Evolutionary conservation across 192 early-diverging fungal species (phyloP), one percentile per base, ranked within the genome.

Genomic region (Podila epicladia): DNA sequence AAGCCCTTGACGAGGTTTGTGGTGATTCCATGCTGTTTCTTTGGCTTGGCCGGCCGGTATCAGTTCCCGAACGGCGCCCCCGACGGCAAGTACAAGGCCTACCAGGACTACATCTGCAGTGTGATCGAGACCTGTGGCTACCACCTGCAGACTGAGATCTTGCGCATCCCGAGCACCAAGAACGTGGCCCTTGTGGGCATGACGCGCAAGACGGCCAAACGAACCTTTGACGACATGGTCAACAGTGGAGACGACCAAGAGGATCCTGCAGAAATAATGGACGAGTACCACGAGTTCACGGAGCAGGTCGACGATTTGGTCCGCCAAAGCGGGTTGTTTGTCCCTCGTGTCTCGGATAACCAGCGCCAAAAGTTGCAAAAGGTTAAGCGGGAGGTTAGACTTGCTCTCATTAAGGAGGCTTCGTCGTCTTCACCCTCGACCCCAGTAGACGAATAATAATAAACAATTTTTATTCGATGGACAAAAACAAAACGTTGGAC

Each of bases 21-120:
- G 45, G 86, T 93, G 12, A 95, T 96, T 63, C 95, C 95, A 2
- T 96, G 95, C 72, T 96, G 95, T 58, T 90, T 90, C n/a, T 92
- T 89, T 82, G 87, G 85, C n/a, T 78, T 95, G 31, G 87, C 87
- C 20, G 95, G 95, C 13, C 75, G 83, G 7, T 73, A 84, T 32
- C 85, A 88, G 53, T 90, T 91, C 64, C 49, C 84, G 0, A 84
- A 86, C 22, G 67, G 82, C 0, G 82, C 86, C 2, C 85, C 85
- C 19, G 82, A 86, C 24, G 91, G 92, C 61, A 91, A 91, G 68
- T 94, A 94, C 75, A 87, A 89, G 60, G 85, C 87, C 28, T 95
- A 94, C 66, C 84, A 89, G 29, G 74, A 89, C 20, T 91, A 92
- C 63, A 88, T 94, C 28, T 69, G 84, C 17, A 65, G 82, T 8